phyloP scores from a whole-genome alignment of 768 basidiomycete species.

The Infundibulicybe gibba region DNA sequence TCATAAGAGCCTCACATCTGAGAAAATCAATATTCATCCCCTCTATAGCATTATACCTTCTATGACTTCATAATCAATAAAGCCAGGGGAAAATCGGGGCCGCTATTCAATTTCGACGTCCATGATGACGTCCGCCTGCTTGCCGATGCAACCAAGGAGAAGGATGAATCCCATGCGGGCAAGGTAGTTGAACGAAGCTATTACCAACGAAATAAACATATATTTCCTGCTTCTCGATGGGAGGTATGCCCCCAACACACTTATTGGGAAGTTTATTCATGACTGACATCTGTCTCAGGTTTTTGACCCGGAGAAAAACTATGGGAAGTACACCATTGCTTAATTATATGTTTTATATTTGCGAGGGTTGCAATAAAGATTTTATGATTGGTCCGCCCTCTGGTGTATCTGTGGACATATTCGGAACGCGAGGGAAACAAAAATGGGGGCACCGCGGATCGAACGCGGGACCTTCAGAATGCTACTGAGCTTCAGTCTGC shows the following conservation, averaged over 20 bases:
- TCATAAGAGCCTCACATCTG: neutral
- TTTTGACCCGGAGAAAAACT: slow-evolving; percentile 92
- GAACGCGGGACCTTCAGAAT: slow-evolving; percentile 78
- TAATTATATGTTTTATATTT: slow-evolving; percentile 9
- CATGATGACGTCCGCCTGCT: slow-evolving; percentile 96
- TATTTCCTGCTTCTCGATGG: slow-evolving; percentile 96
- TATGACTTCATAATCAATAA: slow-evolving; percentile 99
- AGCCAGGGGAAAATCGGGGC: slow-evolving; percentile 96
- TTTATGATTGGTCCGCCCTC: no score
- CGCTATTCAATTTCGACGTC: slow-evolving; percentile 97
- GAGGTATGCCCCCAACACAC: slow-evolving; percentile 55
- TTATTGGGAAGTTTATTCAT: neutral
- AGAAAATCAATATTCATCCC: slow-evolving; percentile 3
- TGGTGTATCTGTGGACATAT: no score
- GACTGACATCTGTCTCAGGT: slow-evolving; percentile 42
- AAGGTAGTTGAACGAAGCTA: slow-evolving; percentile 97
- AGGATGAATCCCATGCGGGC: slow-evolving; percentile 97
- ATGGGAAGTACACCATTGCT: slow-evolving; percentile 86
- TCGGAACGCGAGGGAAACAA: slow-evolving; percentile 13
- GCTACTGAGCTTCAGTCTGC: slow-evolving; percentile 57
- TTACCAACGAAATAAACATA: slow-evolving; percentile 96
- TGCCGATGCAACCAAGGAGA: slow-evolving; percentile 93
- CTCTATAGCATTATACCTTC: slow-evolving; percentile 97
- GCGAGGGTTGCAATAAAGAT: no score
- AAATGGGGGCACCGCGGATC: slow-evolving; percentile 72